These are phyloP conservation scores for Penicillium sp. DNA, from an alignment of 2,329 filamentous ascomycete genomes.

Conservation along the genomic window DNA sequence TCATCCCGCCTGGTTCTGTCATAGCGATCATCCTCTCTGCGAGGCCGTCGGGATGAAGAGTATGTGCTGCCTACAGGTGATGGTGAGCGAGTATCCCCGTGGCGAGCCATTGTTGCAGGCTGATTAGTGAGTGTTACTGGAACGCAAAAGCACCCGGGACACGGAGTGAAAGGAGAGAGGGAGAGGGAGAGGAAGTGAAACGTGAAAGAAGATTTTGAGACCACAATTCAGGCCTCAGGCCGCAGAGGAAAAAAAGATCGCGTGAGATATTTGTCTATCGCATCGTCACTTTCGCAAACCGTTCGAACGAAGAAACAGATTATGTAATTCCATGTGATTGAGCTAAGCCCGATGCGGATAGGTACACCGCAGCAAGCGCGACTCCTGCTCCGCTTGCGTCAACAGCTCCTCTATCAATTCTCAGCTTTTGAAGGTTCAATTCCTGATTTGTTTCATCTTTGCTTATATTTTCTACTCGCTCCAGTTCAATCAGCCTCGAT, in stretches of 20 bases:
- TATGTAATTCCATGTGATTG: background rate
- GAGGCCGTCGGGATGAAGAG: conserved; percentile 65
- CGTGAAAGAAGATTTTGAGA: background rate
- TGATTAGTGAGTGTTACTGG: conserved; percentile 50
- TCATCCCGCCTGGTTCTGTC: conserved; percentile 54
- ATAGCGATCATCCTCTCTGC: conserved; percentile 54
- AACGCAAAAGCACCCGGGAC: conserved; percentile 32
- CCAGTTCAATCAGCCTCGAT: background rate
- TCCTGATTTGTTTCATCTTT: background rate
- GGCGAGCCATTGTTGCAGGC: conserved; percentile 59
- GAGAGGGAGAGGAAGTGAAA: background rate
- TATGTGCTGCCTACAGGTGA: conserved; percentile 85
- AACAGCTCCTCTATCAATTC: conserved; percentile 15
- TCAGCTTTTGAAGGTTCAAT: background rate
- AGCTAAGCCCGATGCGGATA: conserved; percentile 22
- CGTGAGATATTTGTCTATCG: background rate
- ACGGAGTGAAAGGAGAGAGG: conserved; percentile 11
- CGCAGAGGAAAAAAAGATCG: background rate
- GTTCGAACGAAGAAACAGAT: background rate
- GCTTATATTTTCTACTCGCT: background rate
- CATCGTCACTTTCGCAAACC: conserved; percentile 1
- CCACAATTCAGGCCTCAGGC: background rate
- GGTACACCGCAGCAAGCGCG: conserved; percentile 23
- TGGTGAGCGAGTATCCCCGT: conserved; percentile 75
- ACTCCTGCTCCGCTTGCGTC: conserved; percentile 32